Evolutionary conservation across 2,329 filamentous ascomycete genomes (phyloP).

Genomic region (Epichloe coenophiala): DNA sequence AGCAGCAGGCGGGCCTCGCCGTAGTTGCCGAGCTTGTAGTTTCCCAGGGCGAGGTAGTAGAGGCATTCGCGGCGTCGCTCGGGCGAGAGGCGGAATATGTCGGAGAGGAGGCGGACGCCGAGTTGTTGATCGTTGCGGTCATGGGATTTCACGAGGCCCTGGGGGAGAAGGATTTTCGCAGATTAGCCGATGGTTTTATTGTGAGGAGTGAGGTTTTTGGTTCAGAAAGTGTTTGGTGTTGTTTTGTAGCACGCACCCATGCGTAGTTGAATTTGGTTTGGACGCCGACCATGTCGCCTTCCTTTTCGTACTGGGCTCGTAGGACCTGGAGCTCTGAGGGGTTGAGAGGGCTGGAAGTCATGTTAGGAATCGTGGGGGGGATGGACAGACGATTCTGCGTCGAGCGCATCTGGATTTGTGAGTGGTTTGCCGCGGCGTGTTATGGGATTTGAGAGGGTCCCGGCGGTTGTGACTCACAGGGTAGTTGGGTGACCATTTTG

Average conservation of each 20-base stretch:
- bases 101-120: slow-evolving; percentile 82
- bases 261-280: slow-evolving; percentile 99
- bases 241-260: slow-evolving; percentile 49
- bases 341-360: slow-evolving; percentile 58
- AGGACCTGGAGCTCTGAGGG: slow-evolving; percentile 85
- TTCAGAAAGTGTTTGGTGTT: neutral
- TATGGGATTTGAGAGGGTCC: neutral
- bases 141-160: slow-evolving; percentile 93
- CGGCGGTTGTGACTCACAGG: slow-evolving; percentile 25
- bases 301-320: slow-evolving; percentile 89
- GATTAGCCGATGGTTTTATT: neutral
- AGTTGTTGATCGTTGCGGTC: slow-evolving; percentile 78
- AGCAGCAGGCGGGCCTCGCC: slow-evolving; percentile 79
- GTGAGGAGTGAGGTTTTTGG: neutral
- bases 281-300: slow-evolving; percentile 90
- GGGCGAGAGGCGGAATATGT: slow-evolving; percentile 88
- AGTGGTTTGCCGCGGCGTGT: neutral
- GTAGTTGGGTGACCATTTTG: slow-evolving; percentile 34
- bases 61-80: slow-evolving; percentile 94
- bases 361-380: neutral
- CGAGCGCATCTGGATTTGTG: slow-evolving; percentile 63
- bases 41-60: slow-evolving; percentile 92
- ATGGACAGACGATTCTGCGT: slow-evolving; percentile 72
- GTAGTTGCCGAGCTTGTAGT: slow-evolving; percentile 98
- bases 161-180: neutral